These are phyloP conservation scores for Cicer judaicum DNA, from an alignment of 306 rosid species.

Conservation along the genomic window DNA sequence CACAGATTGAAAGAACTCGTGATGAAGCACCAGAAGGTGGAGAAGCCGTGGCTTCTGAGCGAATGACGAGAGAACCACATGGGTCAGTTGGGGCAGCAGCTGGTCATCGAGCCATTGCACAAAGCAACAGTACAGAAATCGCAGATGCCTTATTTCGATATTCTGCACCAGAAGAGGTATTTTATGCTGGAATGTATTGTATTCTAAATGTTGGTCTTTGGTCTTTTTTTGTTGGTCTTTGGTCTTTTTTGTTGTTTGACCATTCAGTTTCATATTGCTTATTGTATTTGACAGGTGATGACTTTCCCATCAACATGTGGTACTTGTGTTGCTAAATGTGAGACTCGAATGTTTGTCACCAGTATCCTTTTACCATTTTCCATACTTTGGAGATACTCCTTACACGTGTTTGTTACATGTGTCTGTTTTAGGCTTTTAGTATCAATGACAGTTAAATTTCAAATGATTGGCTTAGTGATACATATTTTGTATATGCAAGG, in stretches of 20 bases:
- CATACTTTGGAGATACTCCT: conserved; percentile 27
- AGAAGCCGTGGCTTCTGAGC: conserved; percentile 50
- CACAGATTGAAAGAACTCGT: conserved; percentile 51
- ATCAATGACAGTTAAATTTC: conserved; percentile 13
- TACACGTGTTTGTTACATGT: conserved; percentile 16
- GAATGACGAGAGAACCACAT: conserved; percentile 66
- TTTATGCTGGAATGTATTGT: conserved; percentile 24
- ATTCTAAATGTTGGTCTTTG: neutral
- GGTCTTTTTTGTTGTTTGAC: conserved; percentile 21
- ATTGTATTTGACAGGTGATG: conserved; percentile 77
- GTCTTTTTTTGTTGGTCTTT: conserved; percentile 1
- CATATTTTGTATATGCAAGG: conserved; percentile 26
- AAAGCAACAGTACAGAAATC: conserved; percentile 78
- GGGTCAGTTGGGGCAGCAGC: conserved; percentile 88
- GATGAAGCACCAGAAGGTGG: conserved; percentile 49
- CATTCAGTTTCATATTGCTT: conserved; percentile 13
- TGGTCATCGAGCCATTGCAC: conserved; percentile 95
- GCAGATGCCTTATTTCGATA: conserved; percentile 87
- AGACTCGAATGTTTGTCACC: conserved; percentile 96
- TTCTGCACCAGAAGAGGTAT: conserved; percentile 95
- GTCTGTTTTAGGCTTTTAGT: conserved; percentile 15
- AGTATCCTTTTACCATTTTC: conserved; percentile 64
- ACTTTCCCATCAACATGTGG: conserved; percentile 98
- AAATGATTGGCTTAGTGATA: conserved; percentile 33
- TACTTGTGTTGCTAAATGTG: conserved; percentile 67